phyloP scores from a whole-genome alignment of 2,329 filamentous ascomycete species.

The Microascus cirrosus region DNA sequence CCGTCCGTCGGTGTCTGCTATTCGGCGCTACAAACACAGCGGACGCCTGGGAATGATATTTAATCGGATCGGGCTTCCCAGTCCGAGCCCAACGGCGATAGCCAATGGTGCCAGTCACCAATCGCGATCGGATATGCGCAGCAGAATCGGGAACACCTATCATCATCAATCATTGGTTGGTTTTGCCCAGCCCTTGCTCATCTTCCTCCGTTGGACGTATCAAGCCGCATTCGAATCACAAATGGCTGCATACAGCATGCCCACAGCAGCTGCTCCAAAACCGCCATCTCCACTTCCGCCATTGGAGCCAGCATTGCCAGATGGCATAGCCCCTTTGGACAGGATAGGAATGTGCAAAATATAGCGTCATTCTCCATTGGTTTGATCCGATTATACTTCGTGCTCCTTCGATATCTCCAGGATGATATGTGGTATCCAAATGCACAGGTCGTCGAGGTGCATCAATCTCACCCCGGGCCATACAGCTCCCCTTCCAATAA shows the following conservation, averaged over 20 bases:
- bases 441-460: slow-evolving; percentile 15
- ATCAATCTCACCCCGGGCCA: slow-evolving; percentile 4
- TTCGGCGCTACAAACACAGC: not conserved
- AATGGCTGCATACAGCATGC: not conserved
- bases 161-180: not conserved
- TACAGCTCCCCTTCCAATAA: slow-evolving; percentile 3
- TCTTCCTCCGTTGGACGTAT: not conserved
- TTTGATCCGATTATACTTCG: no score
- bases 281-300: no score
- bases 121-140: not conserved
- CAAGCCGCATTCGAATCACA: not conserved
- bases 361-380: no score
- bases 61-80: no score
- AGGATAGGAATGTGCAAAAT: slow-evolving; percentile 11
- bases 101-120: not conserved
- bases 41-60: no score
- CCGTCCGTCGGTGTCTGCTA: no score
- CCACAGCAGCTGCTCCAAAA: not conserved
- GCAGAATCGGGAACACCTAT: not conserved
- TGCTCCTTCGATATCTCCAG: no score
- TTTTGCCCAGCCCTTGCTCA: not conserved
- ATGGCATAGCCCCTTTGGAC: slow-evolving; percentile 34
- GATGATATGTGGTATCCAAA: slow-evolving; percentile 9
- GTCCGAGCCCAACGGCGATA: not conserved
- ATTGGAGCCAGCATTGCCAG: slow-evolving; percentile 20